Conservation (phyloP, 495 filamentous ascomycete genomes). For the Neurospora sp. region DNA sequence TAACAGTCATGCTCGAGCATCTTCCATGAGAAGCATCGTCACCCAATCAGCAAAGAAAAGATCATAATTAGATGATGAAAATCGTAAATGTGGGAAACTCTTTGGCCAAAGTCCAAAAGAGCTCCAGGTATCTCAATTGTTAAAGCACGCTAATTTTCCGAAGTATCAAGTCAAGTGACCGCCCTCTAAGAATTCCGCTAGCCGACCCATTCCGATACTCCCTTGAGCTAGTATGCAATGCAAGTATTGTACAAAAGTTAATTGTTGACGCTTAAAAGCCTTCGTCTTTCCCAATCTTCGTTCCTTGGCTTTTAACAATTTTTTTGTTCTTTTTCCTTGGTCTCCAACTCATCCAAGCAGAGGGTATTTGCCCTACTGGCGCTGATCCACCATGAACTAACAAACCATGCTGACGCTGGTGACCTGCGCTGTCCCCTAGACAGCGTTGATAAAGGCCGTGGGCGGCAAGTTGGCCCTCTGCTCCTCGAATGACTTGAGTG, state of each 20-base stretch:
- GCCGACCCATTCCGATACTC: background rate
- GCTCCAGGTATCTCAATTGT: background rate
- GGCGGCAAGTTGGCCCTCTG: constrained; percentile 34
- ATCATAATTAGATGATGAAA: background rate
- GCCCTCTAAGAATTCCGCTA: background rate
- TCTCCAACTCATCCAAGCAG: background rate
- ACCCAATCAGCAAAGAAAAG: background rate
- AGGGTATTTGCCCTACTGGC: background rate
- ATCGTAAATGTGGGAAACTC: background rate
- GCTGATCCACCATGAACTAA: background rate
- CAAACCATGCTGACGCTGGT: background rate
- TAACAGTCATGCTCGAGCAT: background rate
- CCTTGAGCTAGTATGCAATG: background rate
- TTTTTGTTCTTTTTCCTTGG: background rate
- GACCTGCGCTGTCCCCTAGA: background rate
- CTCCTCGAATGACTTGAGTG: constrained; percentile 56
- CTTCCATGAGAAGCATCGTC: background rate
- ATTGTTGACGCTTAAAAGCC: background rate
- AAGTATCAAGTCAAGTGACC: background rate
- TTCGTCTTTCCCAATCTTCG: background rate
- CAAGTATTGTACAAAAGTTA: background rate
- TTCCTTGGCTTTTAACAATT: background rate
- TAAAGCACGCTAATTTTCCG: background rate
- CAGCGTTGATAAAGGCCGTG: constrained; percentile 23
- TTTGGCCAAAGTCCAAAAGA: background rate